Percentiles rank a stretch among this genome's conserved stretches.
These are phyloP conservation scores for Juglanconis sp. DNA, from an alignment of 2,329 filamentous ascomycete genomes.

Conservation along the genomic window DNA sequence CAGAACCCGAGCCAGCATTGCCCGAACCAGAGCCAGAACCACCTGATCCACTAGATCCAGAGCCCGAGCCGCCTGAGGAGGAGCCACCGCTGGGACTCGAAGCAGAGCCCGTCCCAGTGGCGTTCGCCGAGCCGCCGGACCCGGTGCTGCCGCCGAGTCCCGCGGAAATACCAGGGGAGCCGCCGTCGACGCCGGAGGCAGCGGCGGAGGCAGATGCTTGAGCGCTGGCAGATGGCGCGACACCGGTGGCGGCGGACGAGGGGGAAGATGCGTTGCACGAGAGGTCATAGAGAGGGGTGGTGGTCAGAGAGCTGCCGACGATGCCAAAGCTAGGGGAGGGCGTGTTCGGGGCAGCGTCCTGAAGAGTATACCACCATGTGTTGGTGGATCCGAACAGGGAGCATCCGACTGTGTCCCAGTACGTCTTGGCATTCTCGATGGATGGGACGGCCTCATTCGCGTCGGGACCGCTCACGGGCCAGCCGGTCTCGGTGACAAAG, in stretches of 20 bases:
- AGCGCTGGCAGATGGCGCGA: background rate
- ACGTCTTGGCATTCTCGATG: slow-evolving; percentile 64
- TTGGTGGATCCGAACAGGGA: slow-evolving; percentile 59
- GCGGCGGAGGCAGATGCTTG: background rate
- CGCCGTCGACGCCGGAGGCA: background rate
- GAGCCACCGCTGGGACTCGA: slow-evolving; percentile 5
- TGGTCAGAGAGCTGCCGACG: slow-evolving; percentile 51
- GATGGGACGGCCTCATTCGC: slow-evolving; percentile 10
- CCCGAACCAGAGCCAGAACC: slow-evolving; percentile 2
- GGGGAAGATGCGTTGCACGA: slow-evolving; percentile 47
- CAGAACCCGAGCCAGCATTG: background rate
- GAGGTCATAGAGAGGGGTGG: slow-evolving; percentile 60
- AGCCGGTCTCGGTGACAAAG: slow-evolving; percentile 19
- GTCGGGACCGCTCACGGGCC: slow-evolving; percentile 15
- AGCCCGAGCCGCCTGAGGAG: background rate
- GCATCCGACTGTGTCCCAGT: slow-evolving; percentile 78
- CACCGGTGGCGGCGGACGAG: slow-evolving; percentile 5
- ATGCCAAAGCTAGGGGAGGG: slow-evolving; percentile 71
- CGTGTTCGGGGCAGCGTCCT: slow-evolving; percentile 60
- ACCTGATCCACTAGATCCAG: background rate
- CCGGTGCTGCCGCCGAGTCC: background rate
- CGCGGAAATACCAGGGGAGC: slow-evolving; percentile 3
- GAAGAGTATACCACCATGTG: slow-evolving; percentile 75
- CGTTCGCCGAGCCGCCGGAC: background rate
- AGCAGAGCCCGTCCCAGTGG: background rate